phyloP scores from a whole-genome alignment of 2,329 filamentous ascomycete species.

The Cladophialophora immunda region DNA sequence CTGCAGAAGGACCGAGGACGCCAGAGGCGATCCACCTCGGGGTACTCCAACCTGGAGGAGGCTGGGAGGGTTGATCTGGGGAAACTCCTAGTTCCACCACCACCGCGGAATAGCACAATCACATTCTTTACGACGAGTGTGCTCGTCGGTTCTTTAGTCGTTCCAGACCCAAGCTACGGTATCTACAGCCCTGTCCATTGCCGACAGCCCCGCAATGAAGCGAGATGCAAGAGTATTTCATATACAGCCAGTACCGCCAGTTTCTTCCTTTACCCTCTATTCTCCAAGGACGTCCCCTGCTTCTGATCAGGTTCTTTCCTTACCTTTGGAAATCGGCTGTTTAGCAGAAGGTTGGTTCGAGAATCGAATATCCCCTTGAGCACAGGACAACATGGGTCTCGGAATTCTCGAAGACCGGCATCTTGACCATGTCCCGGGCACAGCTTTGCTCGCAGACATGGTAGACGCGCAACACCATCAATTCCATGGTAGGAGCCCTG shows the following conservation, averaged over 20 bases:
- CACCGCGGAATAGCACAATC: not conserved
- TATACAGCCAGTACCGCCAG: not conserved
- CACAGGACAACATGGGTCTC: constrained; percentile 41
- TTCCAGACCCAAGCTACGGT: constrained; percentile 7
- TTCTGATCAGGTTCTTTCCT: not conserved
- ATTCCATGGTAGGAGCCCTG: constrained; percentile 28
- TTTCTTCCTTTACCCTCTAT: not conserved
- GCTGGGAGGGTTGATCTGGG: constrained; percentile 20
- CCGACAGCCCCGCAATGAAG: constrained; percentile 27
- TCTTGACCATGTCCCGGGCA: constrained; percentile 39
- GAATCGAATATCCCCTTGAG: not conserved
- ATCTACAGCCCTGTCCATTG: constrained; percentile 20
- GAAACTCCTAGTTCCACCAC: constrained; percentile 23
- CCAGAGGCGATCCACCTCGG: constrained; percentile 8
- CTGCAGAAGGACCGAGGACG: not conserved
- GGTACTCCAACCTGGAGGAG: constrained; percentile 3
- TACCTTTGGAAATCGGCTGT: not conserved
- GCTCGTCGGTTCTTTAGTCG: not conserved
- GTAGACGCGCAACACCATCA: constrained; percentile 35
- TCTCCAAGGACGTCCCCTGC: not conserved
- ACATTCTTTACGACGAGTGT: not conserved
- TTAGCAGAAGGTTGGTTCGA: constrained; percentile 3
- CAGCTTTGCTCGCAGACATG: constrained; percentile 36
- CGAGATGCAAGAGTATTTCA: constrained; percentile 1
- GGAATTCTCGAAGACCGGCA: constrained; percentile 44